These are phyloP conservation scores for Phytophthora ohioensis DNA, from an alignment of 352 stramenopile species.

Conservation along the genomic window DNA sequence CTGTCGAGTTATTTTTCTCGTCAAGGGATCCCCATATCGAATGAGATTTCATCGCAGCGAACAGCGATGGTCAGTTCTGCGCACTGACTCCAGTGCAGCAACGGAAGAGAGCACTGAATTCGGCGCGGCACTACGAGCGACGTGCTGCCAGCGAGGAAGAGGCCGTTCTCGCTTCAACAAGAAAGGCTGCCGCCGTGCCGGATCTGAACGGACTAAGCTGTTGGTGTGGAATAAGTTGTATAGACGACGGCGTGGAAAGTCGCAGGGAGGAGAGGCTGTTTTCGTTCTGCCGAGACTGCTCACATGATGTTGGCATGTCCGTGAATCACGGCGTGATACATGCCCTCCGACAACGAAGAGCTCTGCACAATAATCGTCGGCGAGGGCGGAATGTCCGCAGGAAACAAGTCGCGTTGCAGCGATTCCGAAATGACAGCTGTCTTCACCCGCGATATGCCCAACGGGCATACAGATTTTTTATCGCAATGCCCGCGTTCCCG, in stretches of 20 bases:
- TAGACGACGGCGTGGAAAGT: not conserved
- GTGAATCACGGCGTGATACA: not conserved
- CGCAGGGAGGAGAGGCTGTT: not conserved
- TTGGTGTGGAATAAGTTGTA: not conserved
- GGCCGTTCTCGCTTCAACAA: slow-evolving; percentile 13
- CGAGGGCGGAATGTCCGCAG: slow-evolving; percentile 31
- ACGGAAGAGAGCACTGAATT: slow-evolving; percentile 17
- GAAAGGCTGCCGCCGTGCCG: slow-evolving; percentile 13
- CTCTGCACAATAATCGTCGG: not conserved
- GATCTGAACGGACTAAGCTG: slow-evolving; percentile 14
- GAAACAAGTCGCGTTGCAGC: slow-evolving; percentile 26
- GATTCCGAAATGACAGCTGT: slow-evolving; percentile 24
- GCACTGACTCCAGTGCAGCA: not conserved
- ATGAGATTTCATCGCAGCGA: too few species aligned
- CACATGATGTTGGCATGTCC: too few species aligned
- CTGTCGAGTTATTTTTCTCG: too few species aligned
- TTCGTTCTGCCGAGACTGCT: too few species aligned
- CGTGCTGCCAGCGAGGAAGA: slow-evolving; percentile 1
- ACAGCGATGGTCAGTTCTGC: not conserved
- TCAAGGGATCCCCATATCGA: too few species aligned
- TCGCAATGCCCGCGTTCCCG: not conserved
- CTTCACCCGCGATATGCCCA: slow-evolving; percentile 17
- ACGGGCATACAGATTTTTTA: not conserved
- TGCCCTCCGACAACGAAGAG: not conserved
- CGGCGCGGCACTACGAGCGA: not conserved